Evolutionary conservation across 176 grass and related monocot species (phyloP), one percentile per base, ranked within the genome.

Genomic region (Guadua angustifolia): DNA sequence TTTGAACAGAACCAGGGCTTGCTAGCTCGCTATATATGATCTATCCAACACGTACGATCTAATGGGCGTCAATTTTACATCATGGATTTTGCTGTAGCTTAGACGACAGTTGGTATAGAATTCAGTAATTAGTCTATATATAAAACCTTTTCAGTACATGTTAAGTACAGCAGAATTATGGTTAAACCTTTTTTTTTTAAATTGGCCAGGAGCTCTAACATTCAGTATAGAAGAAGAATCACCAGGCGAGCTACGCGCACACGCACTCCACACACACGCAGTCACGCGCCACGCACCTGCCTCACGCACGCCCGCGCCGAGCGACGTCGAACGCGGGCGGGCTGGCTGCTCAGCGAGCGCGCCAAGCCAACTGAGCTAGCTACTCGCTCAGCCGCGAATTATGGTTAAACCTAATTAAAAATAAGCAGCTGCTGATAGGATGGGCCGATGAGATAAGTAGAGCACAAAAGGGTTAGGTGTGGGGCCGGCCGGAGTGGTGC

Each of bases 321-420:
- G n/a, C n/a, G n/a, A n/a, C n/a, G n/a, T n/a, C n/a, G n/a, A n/a
- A n/a, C n/a, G n/a, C n/a, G n/a, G n/a, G n/a, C n/a, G n/a, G n/a
- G n/a, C n/a, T n/a, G n/a, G n/a, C n/a, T n/a, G n/a, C n/a, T n/a
- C n/a, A n/a, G n/a, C n/a, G n/a, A n/a, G n/a, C n/a, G n/a, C n/a
- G n/a, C n/a, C n/a, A n/a, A n/a, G n/a, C n/a, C n/a, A n/a, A n/a
- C n/a, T n/a, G n/a, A n/a, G n/a, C n/a, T n/a, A n/a, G n/a, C n/a
- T n/a, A n/a, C n/a, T n/a, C n/a, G n/a, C n/a, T n/a, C n/a, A n/a
- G n/a, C n/a, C n/a, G n/a, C n/a, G 42, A 50, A 62, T 59, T 59
- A 6, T 1, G n/a, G 47, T 9, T 88, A 71, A 73, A 72, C 74
- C 49, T 79, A 47, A 69, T 43, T 67, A 76, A 71, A 71, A 53